phyloP scores from a whole-genome alignment of 768 basidiomycete genomes.

The Podaxis sp. region DNA sequence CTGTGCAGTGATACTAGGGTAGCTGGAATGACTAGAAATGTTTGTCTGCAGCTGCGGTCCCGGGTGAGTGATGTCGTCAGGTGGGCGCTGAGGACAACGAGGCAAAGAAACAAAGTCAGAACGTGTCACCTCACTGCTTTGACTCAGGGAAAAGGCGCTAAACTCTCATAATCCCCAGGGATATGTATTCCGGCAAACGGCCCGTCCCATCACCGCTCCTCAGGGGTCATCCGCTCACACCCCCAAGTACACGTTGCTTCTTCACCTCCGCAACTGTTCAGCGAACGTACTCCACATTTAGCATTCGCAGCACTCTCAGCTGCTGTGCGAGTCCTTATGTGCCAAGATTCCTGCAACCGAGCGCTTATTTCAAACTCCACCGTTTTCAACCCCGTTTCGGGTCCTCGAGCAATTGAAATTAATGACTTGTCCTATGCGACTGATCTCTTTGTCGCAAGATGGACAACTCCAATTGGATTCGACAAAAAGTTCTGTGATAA shows the following conservation, averaged over 20 bases:
- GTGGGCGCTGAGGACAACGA: neutral
- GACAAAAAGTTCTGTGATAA: too few species aligned
- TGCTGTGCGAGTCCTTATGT: too few species aligned
- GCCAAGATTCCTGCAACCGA: too few species aligned
- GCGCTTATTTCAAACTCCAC: too few species aligned
- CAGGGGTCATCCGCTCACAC: neutral
- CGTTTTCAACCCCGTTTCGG: too few species aligned
- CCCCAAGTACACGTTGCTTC: neutral
- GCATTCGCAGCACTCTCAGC: too few species aligned
- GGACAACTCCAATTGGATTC: too few species aligned
- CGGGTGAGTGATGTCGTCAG: slow-evolving; percentile 5
- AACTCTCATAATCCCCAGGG: neutral
- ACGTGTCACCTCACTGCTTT: slow-evolving; percentile 2
- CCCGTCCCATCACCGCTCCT: neutral
- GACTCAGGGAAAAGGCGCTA: slow-evolving; percentile 11
- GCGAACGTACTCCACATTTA: too few species aligned
- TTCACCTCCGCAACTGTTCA: too few species aligned
- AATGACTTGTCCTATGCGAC: too few species aligned
- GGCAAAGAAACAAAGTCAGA: slow-evolving; percentile 7
- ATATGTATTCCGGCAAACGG: neutral
- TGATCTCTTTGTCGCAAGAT: too few species aligned
- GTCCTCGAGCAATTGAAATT: too few species aligned
- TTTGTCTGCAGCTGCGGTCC: slow-evolving; percentile 1
- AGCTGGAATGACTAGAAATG: neutral
- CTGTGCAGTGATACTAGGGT: slow-evolving; percentile 2